Evolutionary conservation across 495 filamentous ascomycete genomes (phyloP).

Genomic region (Niebla homalea): DNA sequence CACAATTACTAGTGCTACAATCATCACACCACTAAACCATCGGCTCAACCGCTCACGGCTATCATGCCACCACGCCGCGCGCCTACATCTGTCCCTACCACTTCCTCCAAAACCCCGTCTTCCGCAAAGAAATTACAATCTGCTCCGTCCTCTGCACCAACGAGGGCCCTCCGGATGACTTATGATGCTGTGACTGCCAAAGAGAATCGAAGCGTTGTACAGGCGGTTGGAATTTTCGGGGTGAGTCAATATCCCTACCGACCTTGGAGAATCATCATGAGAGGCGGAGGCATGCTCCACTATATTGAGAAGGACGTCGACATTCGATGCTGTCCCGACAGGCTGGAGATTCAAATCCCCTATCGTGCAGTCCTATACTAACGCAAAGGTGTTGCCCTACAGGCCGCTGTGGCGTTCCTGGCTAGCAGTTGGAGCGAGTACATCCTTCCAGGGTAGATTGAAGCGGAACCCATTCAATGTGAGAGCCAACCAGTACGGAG

Average conservation of each 20-base stretch:
- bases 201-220: constrained; percentile 14
- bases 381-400: neutral
- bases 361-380: too few species aligned
- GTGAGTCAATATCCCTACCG: constrained; percentile 6
- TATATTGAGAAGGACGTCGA: too few species aligned
- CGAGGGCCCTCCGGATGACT: constrained; percentile 5
- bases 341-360: too few species aligned
- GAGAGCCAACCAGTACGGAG: too few species aligned
- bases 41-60: neutral
- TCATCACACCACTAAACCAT: neutral
- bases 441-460: neutral
- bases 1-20: neutral
- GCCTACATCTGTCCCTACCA: neutral
- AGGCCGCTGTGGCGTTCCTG: constrained; percentile 17
- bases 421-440: constrained; percentile 14
- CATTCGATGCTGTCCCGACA: neutral
- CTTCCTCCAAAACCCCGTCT: neutral
- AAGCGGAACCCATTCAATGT: too few species aligned
- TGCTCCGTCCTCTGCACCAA: neutral
- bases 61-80: neutral
- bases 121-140: neutral
- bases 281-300: too few species aligned
- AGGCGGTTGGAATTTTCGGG: constrained; percentile 15
- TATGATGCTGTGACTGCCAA: constrained; percentile 13
- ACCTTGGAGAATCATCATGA: neutral